Evolutionary conservation across 2,329 filamentous ascomycete species (phyloP).

Genomic region (Xylariaceae sp.): DNA sequence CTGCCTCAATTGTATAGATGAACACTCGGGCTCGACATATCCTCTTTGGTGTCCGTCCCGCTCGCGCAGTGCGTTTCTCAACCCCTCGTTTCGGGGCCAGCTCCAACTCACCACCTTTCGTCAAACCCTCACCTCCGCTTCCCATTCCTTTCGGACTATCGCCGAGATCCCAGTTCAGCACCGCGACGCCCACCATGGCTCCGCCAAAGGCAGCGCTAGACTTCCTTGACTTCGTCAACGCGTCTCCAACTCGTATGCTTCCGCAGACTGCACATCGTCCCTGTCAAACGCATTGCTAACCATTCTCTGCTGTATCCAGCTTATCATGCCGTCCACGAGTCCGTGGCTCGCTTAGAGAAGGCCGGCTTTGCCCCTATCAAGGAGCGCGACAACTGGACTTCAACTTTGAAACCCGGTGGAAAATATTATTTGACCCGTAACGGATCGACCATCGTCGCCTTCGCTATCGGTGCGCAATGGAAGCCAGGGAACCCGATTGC

Average conservation of each 20-base stretch:
- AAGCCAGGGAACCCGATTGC: slow-evolving; percentile 83
- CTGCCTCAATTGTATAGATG: slow-evolving; percentile 13
- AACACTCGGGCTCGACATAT: slow-evolving; percentile 13
- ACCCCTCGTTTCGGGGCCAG: slow-evolving; percentile 14
- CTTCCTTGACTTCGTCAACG: slow-evolving; percentile 91
- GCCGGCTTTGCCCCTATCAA: slow-evolving; percentile 85
- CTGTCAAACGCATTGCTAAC: slow-evolving; percentile 19
- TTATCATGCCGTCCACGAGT: slow-evolving; percentile 85
- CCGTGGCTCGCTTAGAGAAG: slow-evolving; percentile 69
- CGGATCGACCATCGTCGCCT: slow-evolving; percentile 85
- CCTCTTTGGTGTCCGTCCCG: slow-evolving; percentile 13
- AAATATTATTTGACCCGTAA: slow-evolving; percentile 97
- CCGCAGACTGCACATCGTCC: slow-evolving; percentile 7
- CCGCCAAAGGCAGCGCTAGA: slow-evolving; percentile 62
- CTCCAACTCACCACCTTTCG: neutral
- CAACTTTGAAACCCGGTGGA: slow-evolving; percentile 73
- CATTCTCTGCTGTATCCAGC: slow-evolving; percentile 48
- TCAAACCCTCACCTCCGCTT: neutral
- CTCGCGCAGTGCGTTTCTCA: slow-evolving; percentile 17
- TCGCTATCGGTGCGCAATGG: slow-evolving; percentile 88
- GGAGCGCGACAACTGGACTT: slow-evolving; percentile 86
- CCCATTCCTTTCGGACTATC: neutral
- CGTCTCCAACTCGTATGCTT: slow-evolving; percentile 77
- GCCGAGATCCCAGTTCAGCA: slow-evolving; percentile 19
- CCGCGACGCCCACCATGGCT: slow-evolving; percentile 41